Evolutionary conservation across 2,329 filamentous ascomycete species (phyloP).

Genomic region (Cordyceps pruinosa): DNA sequence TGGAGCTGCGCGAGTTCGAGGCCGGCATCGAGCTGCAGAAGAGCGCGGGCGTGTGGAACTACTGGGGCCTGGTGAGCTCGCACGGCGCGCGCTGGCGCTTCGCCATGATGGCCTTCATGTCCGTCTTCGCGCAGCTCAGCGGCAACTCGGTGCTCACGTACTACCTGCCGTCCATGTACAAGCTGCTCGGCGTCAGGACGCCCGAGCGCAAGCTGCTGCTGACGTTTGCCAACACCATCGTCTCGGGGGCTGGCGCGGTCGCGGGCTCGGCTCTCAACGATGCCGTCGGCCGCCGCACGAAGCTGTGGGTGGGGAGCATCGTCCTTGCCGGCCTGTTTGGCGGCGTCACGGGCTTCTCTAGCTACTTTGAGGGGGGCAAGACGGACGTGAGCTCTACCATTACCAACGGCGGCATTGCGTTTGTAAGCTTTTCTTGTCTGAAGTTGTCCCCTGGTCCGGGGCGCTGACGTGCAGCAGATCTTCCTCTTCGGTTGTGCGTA

Average conservation of each 20-base stretch:
- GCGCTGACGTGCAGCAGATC: too few relatives aligned
- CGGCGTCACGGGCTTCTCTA: conserved; percentile 39
- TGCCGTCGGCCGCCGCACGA: conserved; percentile 29
- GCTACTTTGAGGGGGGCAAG: conserved; percentile 30
- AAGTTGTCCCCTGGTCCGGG: too few relatives aligned
- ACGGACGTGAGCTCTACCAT: conserved; percentile 27
- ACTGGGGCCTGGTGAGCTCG: conserved; percentile 43
- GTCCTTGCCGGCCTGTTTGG: conserved; percentile 39
- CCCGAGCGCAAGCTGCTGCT: conserved; percentile 41
- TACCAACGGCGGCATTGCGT: conserved; percentile 39
- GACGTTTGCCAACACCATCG: conserved; percentile 40
- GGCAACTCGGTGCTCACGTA: conserved; percentile 45
- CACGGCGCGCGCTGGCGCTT: conserved; percentile 43
- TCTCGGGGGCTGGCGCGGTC: conserved; percentile 36
- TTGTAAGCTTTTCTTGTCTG: conserved; percentile 23
- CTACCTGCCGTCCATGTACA: conserved; percentile 47
- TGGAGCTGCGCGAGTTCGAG: conserved; percentile 35
- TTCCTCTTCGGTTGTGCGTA: conserved; percentile 47
- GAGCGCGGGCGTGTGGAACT: conserved; percentile 45
- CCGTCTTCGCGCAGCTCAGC: conserved; percentile 47
- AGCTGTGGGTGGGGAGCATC: conserved; percentile 44
- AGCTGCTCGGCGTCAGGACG: conserved; percentile 45
- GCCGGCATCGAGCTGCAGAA: conserved; percentile 32
- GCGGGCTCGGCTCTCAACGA: conserved; percentile 27
- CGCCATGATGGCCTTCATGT: conserved; percentile 44